Conservation (phyloP, 306 rosid genomes). For the Quercus wislizeni region DNA sequence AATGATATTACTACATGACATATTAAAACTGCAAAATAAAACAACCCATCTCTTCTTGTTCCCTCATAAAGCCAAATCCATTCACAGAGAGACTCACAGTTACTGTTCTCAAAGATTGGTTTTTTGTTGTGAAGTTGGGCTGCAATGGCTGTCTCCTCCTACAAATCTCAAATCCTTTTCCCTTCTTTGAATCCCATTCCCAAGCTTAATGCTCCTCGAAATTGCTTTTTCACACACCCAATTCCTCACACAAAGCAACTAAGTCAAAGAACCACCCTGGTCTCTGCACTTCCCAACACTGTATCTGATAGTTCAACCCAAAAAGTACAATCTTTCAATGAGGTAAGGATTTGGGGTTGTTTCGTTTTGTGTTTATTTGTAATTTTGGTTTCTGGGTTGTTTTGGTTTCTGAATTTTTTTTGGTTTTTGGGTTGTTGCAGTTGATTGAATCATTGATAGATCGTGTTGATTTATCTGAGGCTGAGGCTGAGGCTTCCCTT, state of each 20-base stretch:
- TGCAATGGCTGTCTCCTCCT: slow-evolving; percentile 4
- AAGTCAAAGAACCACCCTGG: slow-evolving; percentile 10
- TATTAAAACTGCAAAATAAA: no score
- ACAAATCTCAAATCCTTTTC: slow-evolving; percentile 3
- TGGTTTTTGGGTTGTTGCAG: slow-evolving; percentile 27
- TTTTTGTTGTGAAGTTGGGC: no score
- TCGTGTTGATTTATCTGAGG: slow-evolving; percentile 60
- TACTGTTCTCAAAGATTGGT: no score
- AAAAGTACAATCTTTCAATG: slow-evolving; percentile 17
- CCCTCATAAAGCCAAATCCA: no score
- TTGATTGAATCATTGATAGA: slow-evolving; percentile 69
- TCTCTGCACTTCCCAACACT: slow-evolving; percentile 10
- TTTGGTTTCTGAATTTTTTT: neutral
- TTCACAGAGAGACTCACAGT: no score
- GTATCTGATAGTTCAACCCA: slow-evolving; percentile 7
- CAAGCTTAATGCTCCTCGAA: neutral
- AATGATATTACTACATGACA: no score
- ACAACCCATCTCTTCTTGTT: no score
- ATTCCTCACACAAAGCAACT: neutral
- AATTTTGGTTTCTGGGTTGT: neutral
- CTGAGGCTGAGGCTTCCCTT: slow-evolving; percentile 69
- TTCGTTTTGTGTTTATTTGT: neutral
- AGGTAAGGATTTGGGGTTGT: slow-evolving; percentile 25
- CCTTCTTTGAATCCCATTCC: slow-evolving; percentile 18
- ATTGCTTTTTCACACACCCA: neutral